These are phyloP conservation scores for Sungouiella thailandica DNA, from an alignment of 805 yeast species.

Conservation along the genomic window DNA sequence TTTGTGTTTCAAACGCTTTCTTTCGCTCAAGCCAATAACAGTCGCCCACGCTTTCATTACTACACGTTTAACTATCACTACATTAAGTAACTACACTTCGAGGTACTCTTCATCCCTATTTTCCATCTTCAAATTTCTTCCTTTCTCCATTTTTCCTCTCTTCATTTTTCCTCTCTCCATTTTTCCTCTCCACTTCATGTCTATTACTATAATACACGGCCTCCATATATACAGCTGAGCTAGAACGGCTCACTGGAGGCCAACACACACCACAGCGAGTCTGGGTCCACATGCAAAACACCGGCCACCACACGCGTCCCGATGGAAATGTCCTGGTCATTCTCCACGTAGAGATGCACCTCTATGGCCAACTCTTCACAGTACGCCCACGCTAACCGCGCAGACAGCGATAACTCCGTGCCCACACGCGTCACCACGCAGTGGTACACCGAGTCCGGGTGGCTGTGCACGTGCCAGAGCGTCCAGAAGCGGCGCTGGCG, in stretches of 20 bases:
- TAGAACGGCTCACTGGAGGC: not conserved
- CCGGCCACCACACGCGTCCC: conserved; percentile 47
- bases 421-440: conserved; percentile 11
- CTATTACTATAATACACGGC: too few relatives aligned
- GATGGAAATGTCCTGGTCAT: conserved; percentile 17
- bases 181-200: not conserved
- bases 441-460: not conserved
- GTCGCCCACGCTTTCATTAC: too few relatives aligned
- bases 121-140: not conserved
- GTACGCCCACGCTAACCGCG: conserved; percentile 35
- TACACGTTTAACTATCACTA: too few relatives aligned
- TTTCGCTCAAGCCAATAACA: too few relatives aligned
- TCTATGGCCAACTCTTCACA: conserved; percentile 45
- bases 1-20: too few relatives aligned
- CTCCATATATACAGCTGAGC: too few relatives aligned
- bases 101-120: too few relatives aligned
- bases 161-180: not conserved
- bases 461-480: conserved; percentile 7
- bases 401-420: conserved; percentile 15
- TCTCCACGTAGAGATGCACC: conserved; percentile 34
- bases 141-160: not conserved
- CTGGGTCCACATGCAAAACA: conserved; percentile 38
- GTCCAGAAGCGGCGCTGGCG: conserved; percentile 20
- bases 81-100: too few relatives aligned
- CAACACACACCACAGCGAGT: conserved; percentile 24